A percentile compares a stretch with the other conserved stretches of the same genome.
phyloP scores from a whole-genome alignment of 495 filamentous ascomycete genomes.

The Podospora anserina region DNA sequence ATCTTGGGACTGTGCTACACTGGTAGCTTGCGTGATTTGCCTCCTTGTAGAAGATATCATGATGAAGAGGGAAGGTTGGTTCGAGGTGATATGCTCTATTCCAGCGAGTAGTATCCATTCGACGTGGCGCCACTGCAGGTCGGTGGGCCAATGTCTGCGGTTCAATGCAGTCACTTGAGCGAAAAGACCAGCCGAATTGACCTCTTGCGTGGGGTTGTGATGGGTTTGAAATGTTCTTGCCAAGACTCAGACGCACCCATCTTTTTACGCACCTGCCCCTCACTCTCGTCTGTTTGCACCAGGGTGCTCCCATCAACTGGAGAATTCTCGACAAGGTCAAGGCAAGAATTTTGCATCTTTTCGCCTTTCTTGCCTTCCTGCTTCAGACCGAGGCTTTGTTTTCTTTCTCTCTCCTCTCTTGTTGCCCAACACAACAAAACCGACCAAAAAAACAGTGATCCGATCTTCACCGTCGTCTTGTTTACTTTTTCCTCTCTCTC shows the following conservation, averaged over 20 bases:
- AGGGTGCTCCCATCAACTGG: constrained; percentile 19
- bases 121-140: constrained; percentile 53
- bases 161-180: constrained; percentile 40
- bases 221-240: constrained; percentile 19
- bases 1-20: constrained; percentile 15
- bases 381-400: constrained; percentile 9
- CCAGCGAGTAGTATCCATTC: constrained; percentile 20
- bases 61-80: neutral
- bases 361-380: neutral
- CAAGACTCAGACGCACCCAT: constrained; percentile 22
- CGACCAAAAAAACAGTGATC: neutral
- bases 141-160: constrained; percentile 35
- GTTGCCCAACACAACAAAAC: constrained; percentile 5
- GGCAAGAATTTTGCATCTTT: constrained; percentile 13
- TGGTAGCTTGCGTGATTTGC: constrained; percentile 15
- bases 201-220: constrained; percentile 29
- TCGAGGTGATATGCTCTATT: constrained; percentile 25
- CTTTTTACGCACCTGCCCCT: constrained; percentile 18
- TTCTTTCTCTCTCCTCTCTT: neutral
- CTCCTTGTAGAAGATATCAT: neutral
- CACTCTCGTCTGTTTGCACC: constrained; percentile 19
- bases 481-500: constrained; percentile 13
- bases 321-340: constrained; percentile 8
- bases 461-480: neutral
- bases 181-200: constrained; percentile 30